Conservation (phyloP, 73 alveolate species). For the Blepharisma stoltei region DNA sequence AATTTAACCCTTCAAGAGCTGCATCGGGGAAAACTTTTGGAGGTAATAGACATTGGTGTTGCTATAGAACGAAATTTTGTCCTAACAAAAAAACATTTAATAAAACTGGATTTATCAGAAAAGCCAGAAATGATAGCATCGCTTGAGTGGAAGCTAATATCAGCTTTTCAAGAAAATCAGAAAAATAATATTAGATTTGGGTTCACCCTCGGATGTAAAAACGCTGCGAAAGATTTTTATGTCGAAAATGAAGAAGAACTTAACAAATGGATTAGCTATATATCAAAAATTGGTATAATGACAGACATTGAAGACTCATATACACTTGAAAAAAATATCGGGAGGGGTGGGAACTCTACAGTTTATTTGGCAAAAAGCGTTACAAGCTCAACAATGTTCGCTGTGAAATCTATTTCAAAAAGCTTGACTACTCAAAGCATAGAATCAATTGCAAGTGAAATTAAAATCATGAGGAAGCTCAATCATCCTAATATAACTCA, state of each 20-base stretch:
- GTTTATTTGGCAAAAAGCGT: conserved; percentile 24
- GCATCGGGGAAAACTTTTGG: no score
- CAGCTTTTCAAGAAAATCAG: no score
- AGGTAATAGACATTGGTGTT: no score
- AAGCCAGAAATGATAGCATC: no score
- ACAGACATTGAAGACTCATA: background rate
- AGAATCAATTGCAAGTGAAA: conserved; percentile 45
- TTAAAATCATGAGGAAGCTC: conserved; percentile 74
- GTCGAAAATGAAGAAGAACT: conserved; percentile 7
- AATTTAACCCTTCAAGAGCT: no score
- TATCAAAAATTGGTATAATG: background rate
- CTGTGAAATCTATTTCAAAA: background rate
- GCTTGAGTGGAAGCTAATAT: no score
- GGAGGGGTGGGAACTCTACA: background rate
- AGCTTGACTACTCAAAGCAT: background rate
- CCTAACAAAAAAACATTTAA: no score
- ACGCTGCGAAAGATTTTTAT: background rate
- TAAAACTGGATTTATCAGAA: no score
- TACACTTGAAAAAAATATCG: background rate
- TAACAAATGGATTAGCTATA: background rate
- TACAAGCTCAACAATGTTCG: background rate
- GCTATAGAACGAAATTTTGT: no score
- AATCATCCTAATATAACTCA: conserved; percentile 83
- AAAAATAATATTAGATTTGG: no score
- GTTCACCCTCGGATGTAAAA: background rate